A percentile compares a stretch with the other conserved stretches of the same genome.
These are phyloP conservation scores for Thielaviopsis ethacetica DNA, from an alignment of 2,329 filamentous ascomycete species.

Conservation along the genomic window DNA sequence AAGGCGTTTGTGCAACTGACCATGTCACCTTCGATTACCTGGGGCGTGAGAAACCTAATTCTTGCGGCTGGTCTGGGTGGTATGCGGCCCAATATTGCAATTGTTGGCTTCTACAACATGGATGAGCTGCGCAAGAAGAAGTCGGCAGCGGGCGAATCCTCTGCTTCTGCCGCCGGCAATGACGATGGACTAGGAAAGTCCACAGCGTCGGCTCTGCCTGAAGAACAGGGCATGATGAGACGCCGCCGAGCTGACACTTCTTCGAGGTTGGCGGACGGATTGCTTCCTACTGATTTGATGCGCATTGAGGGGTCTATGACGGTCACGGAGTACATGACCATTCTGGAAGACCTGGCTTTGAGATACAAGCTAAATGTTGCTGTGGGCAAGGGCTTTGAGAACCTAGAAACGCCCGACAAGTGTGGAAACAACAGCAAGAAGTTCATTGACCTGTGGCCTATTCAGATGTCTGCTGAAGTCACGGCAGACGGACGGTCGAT, in stretches of 20 bases:
- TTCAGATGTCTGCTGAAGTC: conserved; percentile 82
- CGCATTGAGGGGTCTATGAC: conserved; percentile 52
- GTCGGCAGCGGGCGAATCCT: neutral
- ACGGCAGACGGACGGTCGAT: conserved; percentile 49
- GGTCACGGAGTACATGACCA: conserved; percentile 60
- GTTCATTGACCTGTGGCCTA: conserved; percentile 80
- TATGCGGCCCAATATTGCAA: conserved; percentile 77
- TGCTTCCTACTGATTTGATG: conserved; percentile 53
- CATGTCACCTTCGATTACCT: conserved; percentile 67
- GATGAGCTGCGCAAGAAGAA: conserved; percentile 46
- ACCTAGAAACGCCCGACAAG: conserved; percentile 52
- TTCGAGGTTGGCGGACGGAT: conserved; percentile 37
- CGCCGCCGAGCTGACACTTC: conserved; percentile 37
- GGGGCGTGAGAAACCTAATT: conserved; percentile 72
- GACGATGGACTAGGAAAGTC: conserved; percentile 15
- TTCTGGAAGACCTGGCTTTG: conserved; percentile 66
- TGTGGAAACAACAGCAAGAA: conserved; percentile 45
- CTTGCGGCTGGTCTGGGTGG: conserved; percentile 68
- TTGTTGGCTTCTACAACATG: conserved; percentile 67
- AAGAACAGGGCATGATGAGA: conserved; percentile 10
- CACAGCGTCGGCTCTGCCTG: conserved; percentile 17
- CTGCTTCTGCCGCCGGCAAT: too few species aligned
- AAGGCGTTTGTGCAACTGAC: conserved; percentile 82
- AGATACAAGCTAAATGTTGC: conserved; percentile 71
- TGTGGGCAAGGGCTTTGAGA: conserved; percentile 64